Conservation (phyloP, 768 basidiomycete genomes). For the Boletus subparvulus region DNA sequence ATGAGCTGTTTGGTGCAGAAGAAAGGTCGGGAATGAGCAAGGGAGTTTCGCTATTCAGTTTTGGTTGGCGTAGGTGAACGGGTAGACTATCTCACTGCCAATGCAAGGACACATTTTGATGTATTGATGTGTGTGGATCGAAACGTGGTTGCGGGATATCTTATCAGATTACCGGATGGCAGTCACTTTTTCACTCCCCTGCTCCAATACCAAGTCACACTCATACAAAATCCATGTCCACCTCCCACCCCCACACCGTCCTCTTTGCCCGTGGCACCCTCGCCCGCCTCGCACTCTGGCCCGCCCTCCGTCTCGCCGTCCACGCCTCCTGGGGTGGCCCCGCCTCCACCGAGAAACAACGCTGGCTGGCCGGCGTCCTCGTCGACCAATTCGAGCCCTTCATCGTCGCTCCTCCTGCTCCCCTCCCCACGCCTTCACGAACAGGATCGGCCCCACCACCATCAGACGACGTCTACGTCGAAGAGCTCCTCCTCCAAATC, state of each 20-base stretch:
- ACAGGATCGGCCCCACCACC: not conserved
- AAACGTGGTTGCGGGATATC: not conserved
- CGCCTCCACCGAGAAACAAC: conserved; percentile 66
- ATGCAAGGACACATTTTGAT: not conserved
- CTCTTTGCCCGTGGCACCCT: conserved; percentile 87
- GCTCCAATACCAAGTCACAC: too few species aligned
- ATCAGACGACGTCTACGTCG: conserved; percentile 75
- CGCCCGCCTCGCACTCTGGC: conserved; percentile 81
- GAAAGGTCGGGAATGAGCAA: not conserved
- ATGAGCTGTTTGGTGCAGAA: not conserved
- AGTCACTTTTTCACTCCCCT: not conserved
- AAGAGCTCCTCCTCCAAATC: conserved; percentile 77
- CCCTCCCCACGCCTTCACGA: not conserved
- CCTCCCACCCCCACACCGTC: conserved; percentile 48
- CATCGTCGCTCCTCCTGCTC: conserved; percentile 29
- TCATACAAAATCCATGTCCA: conserved; percentile 8
- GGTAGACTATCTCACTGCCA: too few species aligned
- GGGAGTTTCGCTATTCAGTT: not conserved
- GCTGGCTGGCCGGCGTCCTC: conserved; percentile 80
- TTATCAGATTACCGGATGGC: not conserved
- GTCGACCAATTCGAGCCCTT: conserved; percentile 76
- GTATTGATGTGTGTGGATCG: not conserved
- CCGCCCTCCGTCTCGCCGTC: conserved; percentile 82
- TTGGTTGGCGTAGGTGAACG: not conserved
- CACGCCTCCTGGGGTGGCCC: conserved; percentile 87